Percentiles rank a stretch among this genome's conserved stretches.
Evolutionary conservation across 202 grass and related monocot species (phyloP).

Genomic region (Setaria viridis): DNA sequence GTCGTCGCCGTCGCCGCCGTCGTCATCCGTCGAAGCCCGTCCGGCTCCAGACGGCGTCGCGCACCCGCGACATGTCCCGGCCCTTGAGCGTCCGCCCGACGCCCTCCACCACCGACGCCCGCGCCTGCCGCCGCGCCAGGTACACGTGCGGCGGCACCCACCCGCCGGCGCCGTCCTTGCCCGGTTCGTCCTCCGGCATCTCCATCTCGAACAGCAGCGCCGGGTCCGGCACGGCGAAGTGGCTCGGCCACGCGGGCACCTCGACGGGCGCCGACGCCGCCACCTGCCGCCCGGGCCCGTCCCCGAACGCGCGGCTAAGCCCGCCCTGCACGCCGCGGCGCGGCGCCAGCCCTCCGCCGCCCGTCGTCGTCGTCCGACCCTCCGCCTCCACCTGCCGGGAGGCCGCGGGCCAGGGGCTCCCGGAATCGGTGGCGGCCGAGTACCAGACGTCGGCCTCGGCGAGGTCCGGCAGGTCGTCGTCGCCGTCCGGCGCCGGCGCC

Average conservation of each 20-base stretch:
- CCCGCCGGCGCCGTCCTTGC: constrained; percentile 15
- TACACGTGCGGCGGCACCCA: constrained; percentile 84
- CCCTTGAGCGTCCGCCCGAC: constrained; percentile 90
- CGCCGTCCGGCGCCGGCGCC: constrained; percentile 25
- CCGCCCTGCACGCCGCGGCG: constrained; percentile 48
- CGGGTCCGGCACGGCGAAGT: constrained; percentile 27
- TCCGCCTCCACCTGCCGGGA: constrained; percentile 12
- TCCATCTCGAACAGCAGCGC: constrained; percentile 9
- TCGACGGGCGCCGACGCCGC: constrained; percentile 70
- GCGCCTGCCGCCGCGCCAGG: constrained; percentile 70
- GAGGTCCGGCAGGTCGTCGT: constrained; percentile 64
- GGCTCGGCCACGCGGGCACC: constrained; percentile 65
- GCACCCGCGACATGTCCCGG: constrained; percentile 83
- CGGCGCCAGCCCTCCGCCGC: neutral
- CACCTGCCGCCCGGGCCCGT: constrained; percentile 39
- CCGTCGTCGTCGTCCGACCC: neutral
- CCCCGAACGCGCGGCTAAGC: constrained; percentile 49
- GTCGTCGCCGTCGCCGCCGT: neutral
- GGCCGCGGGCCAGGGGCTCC: neutral
- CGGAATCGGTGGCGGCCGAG: neutral
- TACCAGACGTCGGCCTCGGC: constrained; percentile 77
- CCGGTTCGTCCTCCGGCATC: neutral
- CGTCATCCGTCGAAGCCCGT: constrained; percentile 82
- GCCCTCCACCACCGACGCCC: constrained; percentile 84
- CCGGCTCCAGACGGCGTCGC: constrained; percentile 93